Conservation (phyloP, 2,329 filamentous ascomycete genomes). For the Myotisia sp. region DNA sequence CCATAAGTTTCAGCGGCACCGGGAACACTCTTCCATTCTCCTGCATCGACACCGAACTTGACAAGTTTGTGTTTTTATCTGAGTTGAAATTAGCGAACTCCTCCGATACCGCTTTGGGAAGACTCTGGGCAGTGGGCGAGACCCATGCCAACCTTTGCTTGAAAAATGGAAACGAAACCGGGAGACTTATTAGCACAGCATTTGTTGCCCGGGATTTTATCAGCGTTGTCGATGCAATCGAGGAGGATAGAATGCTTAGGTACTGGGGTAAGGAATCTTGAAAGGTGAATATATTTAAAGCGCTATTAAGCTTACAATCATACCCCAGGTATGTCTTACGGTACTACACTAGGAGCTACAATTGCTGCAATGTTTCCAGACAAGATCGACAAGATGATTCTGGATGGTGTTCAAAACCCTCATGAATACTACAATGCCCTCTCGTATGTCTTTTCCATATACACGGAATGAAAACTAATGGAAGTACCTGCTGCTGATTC, state of each 20-base stretch:
- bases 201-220: slow-evolving; percentile 34
- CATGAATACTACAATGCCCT: slow-evolving; percentile 13
- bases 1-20: slow-evolving; percentile 7
- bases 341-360: slow-evolving; percentile 16
- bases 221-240: slow-evolving; percentile 29
- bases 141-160: neutral
- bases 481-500: neutral
- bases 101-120: neutral
- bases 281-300: neutral
- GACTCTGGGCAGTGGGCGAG: neutral
- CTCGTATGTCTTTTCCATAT: slow-evolving; percentile 6
- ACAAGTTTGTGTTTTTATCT: neutral
- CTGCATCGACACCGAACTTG: slow-evolving; percentile 1
- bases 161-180: slow-evolving; percentile 15
- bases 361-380: slow-evolving; percentile 29
- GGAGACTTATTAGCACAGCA: slow-evolving; percentile 26
- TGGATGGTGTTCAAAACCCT: slow-evolving; percentile 23
- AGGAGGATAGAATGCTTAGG: slow-evolving; percentile 25
- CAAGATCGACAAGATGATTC: slow-evolving; percentile 25
- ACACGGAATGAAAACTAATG: neutral
- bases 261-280: slow-evolving; percentile 23
- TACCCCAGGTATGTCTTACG: slow-evolving; percentile 27
- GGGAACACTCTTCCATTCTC: slow-evolving; percentile 7
- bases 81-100: neutral
- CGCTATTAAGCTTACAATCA: neutral